Evolutionary conservation across 805 yeast genomes (phyloP).

Genomic region (Starmerella lactis-condensi): DNA sequence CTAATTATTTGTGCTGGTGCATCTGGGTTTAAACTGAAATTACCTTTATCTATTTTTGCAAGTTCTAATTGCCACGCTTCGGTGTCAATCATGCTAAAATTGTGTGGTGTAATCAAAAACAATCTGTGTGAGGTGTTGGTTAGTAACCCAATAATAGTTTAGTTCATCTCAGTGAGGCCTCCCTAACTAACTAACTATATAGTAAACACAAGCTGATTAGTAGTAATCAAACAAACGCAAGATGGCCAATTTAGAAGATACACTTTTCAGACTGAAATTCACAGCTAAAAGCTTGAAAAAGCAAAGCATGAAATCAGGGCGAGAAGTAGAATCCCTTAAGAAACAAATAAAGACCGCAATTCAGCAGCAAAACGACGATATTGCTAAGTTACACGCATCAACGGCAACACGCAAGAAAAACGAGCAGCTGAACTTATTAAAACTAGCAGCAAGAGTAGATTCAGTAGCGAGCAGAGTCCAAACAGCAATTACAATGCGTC

Average conservation of each 20-base stretch:
- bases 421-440: slow-evolving; percentile 62
- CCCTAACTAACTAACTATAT: no score
- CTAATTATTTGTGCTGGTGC: no score
- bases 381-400: slow-evolving; percentile 85
- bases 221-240: no score
- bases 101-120: no score
- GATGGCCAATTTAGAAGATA: slow-evolving; percentile 14
- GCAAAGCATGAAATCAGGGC: slow-evolving; percentile 79
- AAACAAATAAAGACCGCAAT: slow-evolving; percentile 78
- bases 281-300: slow-evolving; percentile 84
- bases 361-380: slow-evolving; percentile 70
- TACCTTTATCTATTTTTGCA: no score
- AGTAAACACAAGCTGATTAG: no score
- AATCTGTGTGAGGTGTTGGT: no score
- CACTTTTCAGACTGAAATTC: slow-evolving; percentile 31
- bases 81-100: no score
- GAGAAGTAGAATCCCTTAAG: slow-evolving; percentile 75
- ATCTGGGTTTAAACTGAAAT: no score
- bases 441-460: slow-evolving; percentile 77
- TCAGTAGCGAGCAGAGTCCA: slow-evolving; percentile 92
- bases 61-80: no score
- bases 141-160: no score
- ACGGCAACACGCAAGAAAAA: slow-evolving; percentile 84
- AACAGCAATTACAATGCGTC: slow-evolving; percentile 94
- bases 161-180: no score